Base-by-base conservation (phyloP, 805 yeast species). In the Ogataea paradorogensis region DNA sequence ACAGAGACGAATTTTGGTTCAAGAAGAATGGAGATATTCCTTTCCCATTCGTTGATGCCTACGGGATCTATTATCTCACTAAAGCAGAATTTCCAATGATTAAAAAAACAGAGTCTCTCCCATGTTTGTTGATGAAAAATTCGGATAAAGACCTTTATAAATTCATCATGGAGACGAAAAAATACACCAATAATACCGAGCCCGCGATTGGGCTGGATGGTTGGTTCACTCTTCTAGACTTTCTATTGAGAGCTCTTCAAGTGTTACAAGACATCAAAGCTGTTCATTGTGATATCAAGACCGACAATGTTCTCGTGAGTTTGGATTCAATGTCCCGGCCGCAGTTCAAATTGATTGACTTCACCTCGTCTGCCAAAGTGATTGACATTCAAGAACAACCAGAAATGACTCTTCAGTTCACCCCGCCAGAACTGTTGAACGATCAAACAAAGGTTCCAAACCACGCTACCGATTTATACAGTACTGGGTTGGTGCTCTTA, bases 201-300 rank as follows among this genome's bases (percentile, higher is more conserved):
- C 45, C 29, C 5, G 52, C 43, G 6, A 47, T 66, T 10, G 61
- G 62, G 1, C 10, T 38, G 1, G 29, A 40, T 1, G 30, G 41
- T 9, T 69, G 70, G 69, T 65, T 65, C 64, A 41, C 39, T 20
- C 43, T 69, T 5, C 57, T 59, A 3, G 43, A 43, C 9, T 47
- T 56, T 7, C 46, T 68, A 14, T 13, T 63, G 1, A 42, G 50
- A 32, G 55, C 58, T 4, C 45, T 67, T 3, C 20, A 32, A 1
- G 47, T 61, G 1, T 37, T 69, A 16, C 45, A 46, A 29, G 48
- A 52, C 3, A 40, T 63, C 16, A 48, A 57, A 4, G 46, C 65
- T 20, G 67, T 74, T 11, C 78, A 74, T 44, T 65, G 75, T 47
- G 80, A 74, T 48, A 49, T 71, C 44, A 74, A 74, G 52, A 63